phyloP scores from a whole-genome alignment of 1,284 basidiomycete species.

The Meripilus lineatus region DNA sequence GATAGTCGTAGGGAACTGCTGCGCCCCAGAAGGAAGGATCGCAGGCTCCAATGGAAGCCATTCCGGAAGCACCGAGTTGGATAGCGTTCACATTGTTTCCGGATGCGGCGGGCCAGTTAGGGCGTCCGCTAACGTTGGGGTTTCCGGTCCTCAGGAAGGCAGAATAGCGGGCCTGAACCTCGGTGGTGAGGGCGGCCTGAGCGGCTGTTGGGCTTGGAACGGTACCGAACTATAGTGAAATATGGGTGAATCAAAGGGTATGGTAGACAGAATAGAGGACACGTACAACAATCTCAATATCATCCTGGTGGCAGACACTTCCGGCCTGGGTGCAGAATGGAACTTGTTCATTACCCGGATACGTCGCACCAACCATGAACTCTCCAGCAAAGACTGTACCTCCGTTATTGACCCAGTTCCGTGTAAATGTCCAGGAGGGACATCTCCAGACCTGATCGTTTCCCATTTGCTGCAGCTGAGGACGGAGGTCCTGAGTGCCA shows the following conservation, averaged over 20 bases:
- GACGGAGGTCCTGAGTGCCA: constrained; percentile 40
- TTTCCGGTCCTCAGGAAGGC: constrained; percentile 58
- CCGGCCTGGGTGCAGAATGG: constrained; percentile 50
- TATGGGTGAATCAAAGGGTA: neutral
- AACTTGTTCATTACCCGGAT: constrained; percentile 55
- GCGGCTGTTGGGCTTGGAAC: constrained; percentile 48
- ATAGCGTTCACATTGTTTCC: constrained; percentile 46
- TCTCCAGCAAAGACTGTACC: constrained; percentile 67
- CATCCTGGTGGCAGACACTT: constrained; percentile 68
- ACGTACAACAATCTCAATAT: constrained; percentile 68
- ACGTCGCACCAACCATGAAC: constrained; percentile 63
- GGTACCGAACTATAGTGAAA: constrained; percentile 55
- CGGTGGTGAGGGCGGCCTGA: constrained; percentile 52
- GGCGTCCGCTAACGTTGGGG: constrained; percentile 45
- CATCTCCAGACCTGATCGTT: constrained; percentile 74
- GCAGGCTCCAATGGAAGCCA: constrained; percentile 52
- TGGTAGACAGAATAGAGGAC: constrained; percentile 7
- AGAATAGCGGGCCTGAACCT: constrained; percentile 65
- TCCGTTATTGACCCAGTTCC: constrained; percentile 58
- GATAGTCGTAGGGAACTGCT: constrained; percentile 64
- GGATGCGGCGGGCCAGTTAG: constrained; percentile 49
- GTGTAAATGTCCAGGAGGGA: constrained; percentile 64
- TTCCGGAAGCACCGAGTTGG: constrained; percentile 50
- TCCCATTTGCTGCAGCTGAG: constrained; percentile 52
- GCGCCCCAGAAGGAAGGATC: constrained; percentile 61